Base-by-base conservation (phyloP, 805 yeast genomes). In the Kazachstania viticola region DNA sequence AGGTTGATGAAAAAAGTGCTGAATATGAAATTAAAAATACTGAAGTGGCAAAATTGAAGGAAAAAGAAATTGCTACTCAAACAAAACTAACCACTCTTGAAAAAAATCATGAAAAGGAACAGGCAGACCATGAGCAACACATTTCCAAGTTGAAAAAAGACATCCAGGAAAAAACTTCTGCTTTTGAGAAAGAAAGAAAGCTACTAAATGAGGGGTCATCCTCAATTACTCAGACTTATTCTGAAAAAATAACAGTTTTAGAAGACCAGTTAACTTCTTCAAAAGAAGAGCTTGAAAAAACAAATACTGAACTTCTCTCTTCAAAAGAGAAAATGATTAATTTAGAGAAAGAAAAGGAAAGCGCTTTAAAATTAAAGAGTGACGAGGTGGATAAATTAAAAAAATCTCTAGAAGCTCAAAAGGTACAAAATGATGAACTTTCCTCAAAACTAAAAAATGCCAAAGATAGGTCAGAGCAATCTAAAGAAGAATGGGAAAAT, bases 171-270 rank as follows among this genome's bases (percentile, higher is more conserved):
- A 71, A 66, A 38, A 41, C 41, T 0, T 39, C 51, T 25, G 74
- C 65, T 24, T 62, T 73, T 35, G 78, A 71, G 28, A 58, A 58
- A 25, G 78, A 72, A 42, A 54, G 77, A 32, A 55, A 53, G 12
- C 48, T 67, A 41, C 44, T 69, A 11, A 62, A 62, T 30, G 67
- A 68, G 31, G 65, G 54, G 32, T 71, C 79, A 1, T 72, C 68
- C 34, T 58, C 69, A 0, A 55, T 65, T 0, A 54, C 67, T 1
- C 59, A 64, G 38, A 71, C 67, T 34, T 71, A 69, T 42, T 56
- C 65, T 9, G 67, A 33, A 17, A 38, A 42, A 14, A 36, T 41
- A 15, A 24, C 26, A 36, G 15, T 25, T 17, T 28, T 40, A 16
- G 44, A 35, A 23, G 37, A 39, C 17, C 5, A 14, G 21, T 21